Percentiles rank a stretch among this genome's conserved stretches.
These are phyloP conservation scores for Trichoderma orchidacearum DNA, from an alignment of 495 filamentous ascomycete genomes.

Conservation along the genomic window DNA sequence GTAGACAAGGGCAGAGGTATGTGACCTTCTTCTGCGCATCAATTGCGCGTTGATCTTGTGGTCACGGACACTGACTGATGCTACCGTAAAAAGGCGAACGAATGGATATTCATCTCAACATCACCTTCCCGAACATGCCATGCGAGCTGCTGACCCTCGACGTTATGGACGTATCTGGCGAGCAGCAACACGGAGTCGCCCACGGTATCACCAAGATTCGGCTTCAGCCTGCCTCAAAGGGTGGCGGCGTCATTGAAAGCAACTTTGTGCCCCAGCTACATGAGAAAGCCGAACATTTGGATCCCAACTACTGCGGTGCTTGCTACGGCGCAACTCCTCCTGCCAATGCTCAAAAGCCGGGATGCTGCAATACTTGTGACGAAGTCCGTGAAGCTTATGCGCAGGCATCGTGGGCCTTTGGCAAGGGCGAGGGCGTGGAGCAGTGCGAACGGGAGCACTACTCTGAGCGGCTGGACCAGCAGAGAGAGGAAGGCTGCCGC, in stretches of 20 bases:
- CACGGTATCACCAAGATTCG: slow-evolving; percentile 88
- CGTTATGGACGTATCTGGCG: slow-evolving; percentile 97
- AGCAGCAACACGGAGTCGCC: slow-evolving; percentile 84
- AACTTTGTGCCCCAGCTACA: slow-evolving; percentile 62
- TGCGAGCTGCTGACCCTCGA: slow-evolving; percentile 94
- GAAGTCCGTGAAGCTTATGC: slow-evolving; percentile 95
- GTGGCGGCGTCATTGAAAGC: slow-evolving; percentile 63
- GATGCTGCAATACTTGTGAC: slow-evolving; percentile 94
- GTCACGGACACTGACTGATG: neutral
- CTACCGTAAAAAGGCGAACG: slow-evolving; percentile 57
- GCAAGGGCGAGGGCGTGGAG: slow-evolving; percentile 79
- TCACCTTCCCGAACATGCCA: slow-evolving; percentile 85
- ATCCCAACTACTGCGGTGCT: slow-evolving; percentile 82
- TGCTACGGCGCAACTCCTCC: slow-evolving; percentile 81
- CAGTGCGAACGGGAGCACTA: slow-evolving; percentile 96
- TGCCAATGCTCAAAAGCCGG: slow-evolving; percentile 50
- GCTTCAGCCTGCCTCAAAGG: slow-evolving; percentile 55
- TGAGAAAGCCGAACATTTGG: slow-evolving; percentile 66
- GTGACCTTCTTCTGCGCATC: slow-evolving; percentile 11
- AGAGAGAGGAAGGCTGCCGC: slow-evolving; percentile 85
- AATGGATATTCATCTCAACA: slow-evolving; percentile 98
- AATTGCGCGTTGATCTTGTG: no score
- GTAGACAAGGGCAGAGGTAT: slow-evolving; percentile 93
- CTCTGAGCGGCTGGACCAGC: slow-evolving; percentile 66
- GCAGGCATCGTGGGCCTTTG: slow-evolving; percentile 79